Conservation (phyloP, 169 alveolate genomes). For the Plasmodium chabaudi region DNA sequence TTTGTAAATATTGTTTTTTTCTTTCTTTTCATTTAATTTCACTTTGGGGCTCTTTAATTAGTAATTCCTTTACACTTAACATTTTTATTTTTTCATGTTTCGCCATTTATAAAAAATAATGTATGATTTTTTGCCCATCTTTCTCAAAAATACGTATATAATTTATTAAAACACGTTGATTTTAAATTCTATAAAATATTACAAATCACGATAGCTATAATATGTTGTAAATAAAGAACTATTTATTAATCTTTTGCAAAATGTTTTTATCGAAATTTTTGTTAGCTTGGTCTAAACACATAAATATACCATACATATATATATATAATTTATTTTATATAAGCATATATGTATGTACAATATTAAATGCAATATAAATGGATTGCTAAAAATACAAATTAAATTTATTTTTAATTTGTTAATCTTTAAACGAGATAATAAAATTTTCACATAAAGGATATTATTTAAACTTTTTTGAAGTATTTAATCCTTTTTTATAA, state of each 20-base stretch:
- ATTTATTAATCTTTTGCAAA: conserved; percentile 10
- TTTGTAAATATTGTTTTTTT: no score
- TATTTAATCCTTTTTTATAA: conserved; percentile 5
- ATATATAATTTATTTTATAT: conserved; percentile 6
- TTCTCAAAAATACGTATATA: no score
- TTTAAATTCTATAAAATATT: neutral
- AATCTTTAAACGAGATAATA: conserved; percentile 11
- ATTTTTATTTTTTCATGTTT: no score
- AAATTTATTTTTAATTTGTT: conserved; percentile 17
- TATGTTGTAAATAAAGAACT: conserved; percentile 27
- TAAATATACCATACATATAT: conserved; percentile 2
- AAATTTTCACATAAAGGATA: neutral
- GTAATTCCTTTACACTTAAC: no score
- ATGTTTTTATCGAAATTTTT: conserved; percentile 32
- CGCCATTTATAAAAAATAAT: no score
- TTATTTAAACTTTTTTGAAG: neutral
- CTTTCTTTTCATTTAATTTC: no score
- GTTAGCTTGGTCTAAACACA: conserved; percentile 32
- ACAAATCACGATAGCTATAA: neutral
- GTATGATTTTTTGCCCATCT: no score
- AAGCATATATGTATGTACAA: conserved; percentile 10
- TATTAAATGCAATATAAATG: conserved; percentile 19
- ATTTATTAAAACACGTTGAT: neutral
- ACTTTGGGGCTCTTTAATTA: no score
- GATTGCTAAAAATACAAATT: conserved; percentile 39